Percentiles rank a stretch among this genome's conserved stretches.
Conservation (phyloP, 805 yeast species). For the Diddensiella santjacobensis region DNA sequence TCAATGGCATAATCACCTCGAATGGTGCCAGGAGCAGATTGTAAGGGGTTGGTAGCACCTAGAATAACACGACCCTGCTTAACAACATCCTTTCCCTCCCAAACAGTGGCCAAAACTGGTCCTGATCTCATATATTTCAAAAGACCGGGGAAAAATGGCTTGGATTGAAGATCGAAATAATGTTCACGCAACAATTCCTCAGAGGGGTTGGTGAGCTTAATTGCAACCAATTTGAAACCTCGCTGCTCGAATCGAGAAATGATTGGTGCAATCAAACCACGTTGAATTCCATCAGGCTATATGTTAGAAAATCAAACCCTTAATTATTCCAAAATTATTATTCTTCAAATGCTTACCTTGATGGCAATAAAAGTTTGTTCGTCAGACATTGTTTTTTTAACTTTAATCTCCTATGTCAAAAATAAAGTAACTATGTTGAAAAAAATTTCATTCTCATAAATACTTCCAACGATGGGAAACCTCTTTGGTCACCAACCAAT, state of each 20-base stretch:
- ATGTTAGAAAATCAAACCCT: background rate
- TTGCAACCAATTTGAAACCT: slow-evolving; percentile 96
- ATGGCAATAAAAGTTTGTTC: slow-evolving; percentile 39
- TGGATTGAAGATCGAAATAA: slow-evolving; percentile 90
- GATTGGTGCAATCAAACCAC: slow-evolving; percentile 91
- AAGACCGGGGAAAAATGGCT: slow-evolving; percentile 98
- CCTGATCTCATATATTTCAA: slow-evolving; percentile 96
- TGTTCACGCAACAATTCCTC: slow-evolving; percentile 87
- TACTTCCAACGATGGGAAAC: too few relatives aligned
- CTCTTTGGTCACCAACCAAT: too few relatives aligned
- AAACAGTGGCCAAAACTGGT: slow-evolving; percentile 97
- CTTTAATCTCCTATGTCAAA: background rate
- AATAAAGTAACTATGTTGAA: background rate
- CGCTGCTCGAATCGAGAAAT: slow-evolving; percentile 91
- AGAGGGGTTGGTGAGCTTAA: slow-evolving; percentile 85
- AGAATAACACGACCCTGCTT: slow-evolving; percentile 96
- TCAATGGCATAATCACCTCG: slow-evolving; percentile 99
- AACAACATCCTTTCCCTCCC: slow-evolving; percentile 99
- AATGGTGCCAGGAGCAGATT: slow-evolving; percentile 98
- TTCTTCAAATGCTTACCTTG: slow-evolving; percentile 31
- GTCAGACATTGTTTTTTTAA: slow-evolving; percentile 23
- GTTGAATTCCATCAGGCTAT: slow-evolving; percentile 98
- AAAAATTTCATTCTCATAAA: background rate
- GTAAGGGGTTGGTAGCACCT: slow-evolving; percentile 99
- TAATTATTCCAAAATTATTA: background rate